Evolutionary conservation across 2,329 filamentous ascomycete genomes (phyloP), one percentile per base, ranked within the genome.

Genomic region (Epichloe sylvatica): DNA sequence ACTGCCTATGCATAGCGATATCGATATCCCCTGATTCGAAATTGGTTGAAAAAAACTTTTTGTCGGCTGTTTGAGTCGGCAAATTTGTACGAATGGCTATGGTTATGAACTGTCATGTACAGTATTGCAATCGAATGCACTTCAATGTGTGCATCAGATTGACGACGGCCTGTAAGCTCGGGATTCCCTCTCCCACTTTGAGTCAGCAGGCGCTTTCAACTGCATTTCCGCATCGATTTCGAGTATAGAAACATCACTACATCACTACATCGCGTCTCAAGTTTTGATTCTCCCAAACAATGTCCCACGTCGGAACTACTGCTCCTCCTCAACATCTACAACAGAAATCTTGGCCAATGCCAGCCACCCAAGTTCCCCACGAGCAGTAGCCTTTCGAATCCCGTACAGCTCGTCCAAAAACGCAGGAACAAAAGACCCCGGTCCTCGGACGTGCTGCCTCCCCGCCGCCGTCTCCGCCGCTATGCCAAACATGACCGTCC

Each of bases 351-450:
- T 77, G 2, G 74, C 76, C 48, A 63, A 66, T 46, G 66, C 60
- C 49, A 79, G 60, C 80, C 80, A 84, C 6, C 54, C 56, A 7
- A 69, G 46, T 52, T 80, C 68, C 0, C 72, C 74, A 5, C 62
- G 59, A 0, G 64, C 67, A 3, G 76, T 76, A 34, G 70, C 70
- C 54, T 68, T 69, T 49, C 77, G 65, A 17, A 80, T 58, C 23
- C 63, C 62, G 56, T 73, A 74, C 54, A 83, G 59, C 66, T 78
- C 84, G 57, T 97, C 91, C 40, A 96, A 69, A 60, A 96, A 90
- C 0, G 83, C 83, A 0, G 88, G 84, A 12, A 94, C 81, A 69
- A 96, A 96, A 0, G 81, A 87, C 0, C 91, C 91, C 0, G 91
- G 89, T 0, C 91, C 91, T 51, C 72, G 73, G 3, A 92, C 86